Evolutionary conservation across 257 asterid genomes (phyloP).

Genomic region (Ajuga chamaepitys): DNA sequence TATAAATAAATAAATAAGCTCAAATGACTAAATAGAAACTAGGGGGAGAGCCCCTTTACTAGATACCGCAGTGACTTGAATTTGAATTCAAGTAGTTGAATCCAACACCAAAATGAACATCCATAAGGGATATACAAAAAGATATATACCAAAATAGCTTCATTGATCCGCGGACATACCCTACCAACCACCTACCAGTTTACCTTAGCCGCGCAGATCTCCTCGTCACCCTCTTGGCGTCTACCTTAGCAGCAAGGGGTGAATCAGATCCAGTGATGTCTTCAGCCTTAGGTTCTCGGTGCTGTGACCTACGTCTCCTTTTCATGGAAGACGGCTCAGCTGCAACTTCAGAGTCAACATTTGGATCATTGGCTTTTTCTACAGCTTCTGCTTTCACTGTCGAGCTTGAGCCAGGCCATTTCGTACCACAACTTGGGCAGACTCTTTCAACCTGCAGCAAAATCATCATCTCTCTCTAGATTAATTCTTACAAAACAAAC

Average conservation of each 20-base stretch:
- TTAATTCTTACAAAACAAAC: constrained; percentile 1
- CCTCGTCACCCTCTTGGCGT: constrained; percentile 39
- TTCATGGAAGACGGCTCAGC: constrained; percentile 5
- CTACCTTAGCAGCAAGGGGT: background rate
- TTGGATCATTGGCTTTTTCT: constrained; percentile 14
- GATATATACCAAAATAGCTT: too few relatives aligned
- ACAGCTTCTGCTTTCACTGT: constrained; percentile 41
- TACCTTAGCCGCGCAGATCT: constrained; percentile 40
- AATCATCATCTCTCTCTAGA: background rate
- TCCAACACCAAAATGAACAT: too few relatives aligned
- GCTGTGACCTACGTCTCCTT: constrained; percentile 24
- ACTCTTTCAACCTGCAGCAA: constrained; percentile 48
- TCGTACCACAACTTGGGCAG: constrained; percentile 64
- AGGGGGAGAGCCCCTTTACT: too few relatives aligned
- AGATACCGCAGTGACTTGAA: too few relatives aligned
- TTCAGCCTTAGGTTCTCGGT: constrained; percentile 13
- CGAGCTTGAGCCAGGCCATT: constrained; percentile 43
- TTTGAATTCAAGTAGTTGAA: too few relatives aligned
- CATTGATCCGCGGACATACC: too few relatives aligned
- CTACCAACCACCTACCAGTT: too few relatives aligned
- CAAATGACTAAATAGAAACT: too few relatives aligned
- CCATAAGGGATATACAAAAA: too few relatives aligned
- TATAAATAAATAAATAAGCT: too few relatives aligned
- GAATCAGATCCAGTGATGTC: constrained; percentile 19
- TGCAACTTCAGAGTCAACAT: background rate